Percentiles rank a stretch among this genome's conserved stretches.
These are phyloP conservation scores for Arthrobotrys musiformis DNA, from an alignment of 2,329 filamentous ascomycete genomes.

Conservation along the genomic window DNA sequence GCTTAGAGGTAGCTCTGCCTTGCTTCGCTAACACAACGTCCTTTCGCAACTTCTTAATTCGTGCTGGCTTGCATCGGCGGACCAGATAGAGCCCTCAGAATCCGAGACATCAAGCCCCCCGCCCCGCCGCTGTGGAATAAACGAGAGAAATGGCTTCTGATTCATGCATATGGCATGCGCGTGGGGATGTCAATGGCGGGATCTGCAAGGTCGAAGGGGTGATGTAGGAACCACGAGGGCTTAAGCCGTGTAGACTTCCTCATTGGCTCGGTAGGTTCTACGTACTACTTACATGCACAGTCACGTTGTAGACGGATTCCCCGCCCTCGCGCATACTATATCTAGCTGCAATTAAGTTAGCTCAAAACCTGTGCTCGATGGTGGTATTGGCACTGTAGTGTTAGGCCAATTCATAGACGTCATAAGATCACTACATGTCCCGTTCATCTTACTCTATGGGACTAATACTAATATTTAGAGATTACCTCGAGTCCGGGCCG, in stretches of 20 bases:
- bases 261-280: constrained; percentile 40
- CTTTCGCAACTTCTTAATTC: constrained; percentile 52
- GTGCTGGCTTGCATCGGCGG: constrained; percentile 33
- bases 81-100: constrained; percentile 32
- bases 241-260: neutral
- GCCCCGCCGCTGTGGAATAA: constrained; percentile 25
- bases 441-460: too few species aligned
- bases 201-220: constrained; percentile 39
- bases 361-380: neutral
- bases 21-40: constrained; percentile 42
- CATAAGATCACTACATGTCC: neutral
- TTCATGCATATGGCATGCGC: constrained; percentile 44
- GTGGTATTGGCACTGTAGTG: neutral
- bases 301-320: constrained; percentile 23
- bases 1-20: constrained; percentile 44
- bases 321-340: constrained; percentile 26
- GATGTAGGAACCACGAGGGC: constrained; percentile 34
- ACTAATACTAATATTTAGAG: too few species aligned
- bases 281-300: neutral
- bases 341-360: neutral
- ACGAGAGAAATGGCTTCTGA: constrained; percentile 34
- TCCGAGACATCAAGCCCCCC: constrained; percentile 42
- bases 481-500: neutral
- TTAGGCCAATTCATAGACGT: neutral
- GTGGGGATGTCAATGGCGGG: constrained; percentile 38